A percentile compares a stretch with the other conserved stretches of the same genome.
Conservation (phyloP, 176 grass and related monocot species). For the Raddia guianensis region DNA sequence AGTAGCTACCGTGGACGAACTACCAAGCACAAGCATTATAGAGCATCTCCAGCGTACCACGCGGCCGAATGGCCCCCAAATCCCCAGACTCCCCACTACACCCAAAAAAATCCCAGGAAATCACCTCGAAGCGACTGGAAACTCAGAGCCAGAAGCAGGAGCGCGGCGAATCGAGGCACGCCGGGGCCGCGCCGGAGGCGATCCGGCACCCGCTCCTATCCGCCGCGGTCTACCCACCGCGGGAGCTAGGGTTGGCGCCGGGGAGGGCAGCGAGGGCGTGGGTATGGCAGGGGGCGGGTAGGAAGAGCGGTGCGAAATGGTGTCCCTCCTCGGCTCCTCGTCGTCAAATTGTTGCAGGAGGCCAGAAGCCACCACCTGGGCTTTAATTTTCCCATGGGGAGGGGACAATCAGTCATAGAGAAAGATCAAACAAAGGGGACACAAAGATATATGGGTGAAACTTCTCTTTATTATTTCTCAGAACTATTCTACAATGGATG, state of each 20-base stretch:
- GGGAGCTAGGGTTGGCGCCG: slow-evolving; percentile 31
- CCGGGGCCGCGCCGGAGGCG: neutral
- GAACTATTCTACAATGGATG: no score
- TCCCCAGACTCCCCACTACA: neutral
- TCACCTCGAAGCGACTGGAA: slow-evolving; percentile 22
- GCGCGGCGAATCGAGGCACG: neutral
- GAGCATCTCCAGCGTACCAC: no score
- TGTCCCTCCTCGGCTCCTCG: neutral
- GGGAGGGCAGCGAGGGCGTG: neutral
- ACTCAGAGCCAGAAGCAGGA: neutral
- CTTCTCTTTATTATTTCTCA: no score
- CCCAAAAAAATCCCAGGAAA: neutral
- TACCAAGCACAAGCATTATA: neutral
- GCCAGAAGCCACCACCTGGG: no score
- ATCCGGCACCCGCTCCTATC: neutral
- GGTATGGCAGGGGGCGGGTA: slow-evolving; percentile 17
- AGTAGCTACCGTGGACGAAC: no score
- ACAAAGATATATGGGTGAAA: no score
- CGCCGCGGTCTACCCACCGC: no score
- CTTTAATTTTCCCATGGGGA: no score
- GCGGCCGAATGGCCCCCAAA: neutral
- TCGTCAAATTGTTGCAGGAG: no score
- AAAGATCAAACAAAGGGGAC: no score
- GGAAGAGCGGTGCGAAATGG: slow-evolving; percentile 28
- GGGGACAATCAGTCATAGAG: no score